phyloP scores from a whole-genome alignment of 2,329 filamentous ascomycete species.

The Coniochaeta hoffmannii region DNA sequence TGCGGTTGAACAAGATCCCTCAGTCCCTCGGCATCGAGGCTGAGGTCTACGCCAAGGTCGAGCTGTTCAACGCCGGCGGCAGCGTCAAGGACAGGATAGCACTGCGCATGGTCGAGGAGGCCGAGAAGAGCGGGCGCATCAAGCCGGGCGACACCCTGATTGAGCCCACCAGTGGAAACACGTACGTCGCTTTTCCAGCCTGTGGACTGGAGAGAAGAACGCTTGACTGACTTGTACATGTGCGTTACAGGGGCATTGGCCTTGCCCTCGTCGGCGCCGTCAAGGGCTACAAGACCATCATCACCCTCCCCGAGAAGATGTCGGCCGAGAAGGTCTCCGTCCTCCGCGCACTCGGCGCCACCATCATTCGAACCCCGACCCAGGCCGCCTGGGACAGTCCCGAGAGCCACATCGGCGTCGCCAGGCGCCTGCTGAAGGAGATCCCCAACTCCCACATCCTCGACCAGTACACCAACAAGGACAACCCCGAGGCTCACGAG shows the following conservation, averaged over 20 bases:
- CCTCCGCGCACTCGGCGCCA: constrained; percentile 84
- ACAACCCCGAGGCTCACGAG: constrained; percentile 94
- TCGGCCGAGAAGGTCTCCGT: constrained; percentile 96
- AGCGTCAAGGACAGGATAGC: constrained; percentile 95
- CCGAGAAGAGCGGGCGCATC: constrained; percentile 84
- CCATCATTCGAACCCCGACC: constrained; percentile 95
- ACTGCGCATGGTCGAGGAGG: constrained; percentile 93
- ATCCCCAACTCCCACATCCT: constrained; percentile 95
- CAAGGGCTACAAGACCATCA: constrained; percentile 98
- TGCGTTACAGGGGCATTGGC: constrained; percentile 64
- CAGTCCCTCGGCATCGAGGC: constrained; percentile 84
- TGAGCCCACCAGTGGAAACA: constrained; percentile 96
- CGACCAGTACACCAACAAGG: constrained; percentile 86
- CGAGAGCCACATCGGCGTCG: constrained; percentile 95
- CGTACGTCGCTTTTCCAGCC: constrained; percentile 34
- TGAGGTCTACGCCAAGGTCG: constrained; percentile 83
- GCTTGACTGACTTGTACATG: constrained; percentile 22
- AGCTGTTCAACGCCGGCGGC: constrained; percentile 89
- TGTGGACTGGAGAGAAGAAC: neutral
- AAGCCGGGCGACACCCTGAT: constrained; percentile 96
- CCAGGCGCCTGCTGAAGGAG: constrained; percentile 83
- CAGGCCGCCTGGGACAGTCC: constrained; percentile 91
- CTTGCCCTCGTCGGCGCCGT: constrained; percentile 89
- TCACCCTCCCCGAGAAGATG: constrained; percentile 99
- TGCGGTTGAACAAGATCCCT: constrained; percentile 87